Conservation (phyloP, 2,329 filamentous ascomycete genomes). For the Fusarium odoratissimum region DNA sequence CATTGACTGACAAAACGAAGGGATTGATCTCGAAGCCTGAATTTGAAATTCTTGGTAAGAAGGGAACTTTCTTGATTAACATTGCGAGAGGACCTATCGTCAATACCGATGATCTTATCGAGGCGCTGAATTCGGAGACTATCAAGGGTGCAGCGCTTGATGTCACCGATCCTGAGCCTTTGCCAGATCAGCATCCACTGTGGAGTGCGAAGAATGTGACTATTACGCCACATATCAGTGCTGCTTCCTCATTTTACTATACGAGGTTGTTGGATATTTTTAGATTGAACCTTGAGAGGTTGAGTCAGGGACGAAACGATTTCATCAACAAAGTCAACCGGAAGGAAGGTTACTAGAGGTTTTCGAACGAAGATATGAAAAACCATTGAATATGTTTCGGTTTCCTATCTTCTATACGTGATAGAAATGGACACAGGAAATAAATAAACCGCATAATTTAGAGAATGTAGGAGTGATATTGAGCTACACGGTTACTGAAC, state of each 20-base stretch:
- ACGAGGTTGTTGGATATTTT: conserved; percentile 57
- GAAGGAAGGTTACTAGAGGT: conserved; percentile 47
- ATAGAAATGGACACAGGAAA: neutral
- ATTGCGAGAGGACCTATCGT: conserved; percentile 71
- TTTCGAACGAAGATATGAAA: neutral
- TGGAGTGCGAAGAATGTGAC: conserved; percentile 78
- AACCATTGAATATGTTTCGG: neutral
- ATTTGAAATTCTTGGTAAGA: conserved; percentile 58
- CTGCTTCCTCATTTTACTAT: conserved; percentile 54
- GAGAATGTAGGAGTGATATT: neutral
- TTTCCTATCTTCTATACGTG: neutral
- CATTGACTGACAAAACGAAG: conserved; percentile 61
- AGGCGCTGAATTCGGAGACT: conserved; percentile 62
- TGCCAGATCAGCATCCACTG: conserved; percentile 74
- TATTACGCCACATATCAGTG: conserved; percentile 66
- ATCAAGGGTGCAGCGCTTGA: conserved; percentile 77
- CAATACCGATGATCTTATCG: conserved; percentile 67
- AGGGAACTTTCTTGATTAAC: conserved; percentile 73
- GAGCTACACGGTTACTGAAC: neutral
- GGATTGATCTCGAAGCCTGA: conserved; percentile 64
- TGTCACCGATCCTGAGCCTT: conserved; percentile 82
- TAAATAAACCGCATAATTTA: neutral
- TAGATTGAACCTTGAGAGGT: conserved; percentile 53
- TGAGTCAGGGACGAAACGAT: conserved; percentile 52
- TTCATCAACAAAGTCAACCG: conserved; percentile 56